Base-by-base conservation (phyloP, 441 rosid species). In the Viola pubescens region DNA sequence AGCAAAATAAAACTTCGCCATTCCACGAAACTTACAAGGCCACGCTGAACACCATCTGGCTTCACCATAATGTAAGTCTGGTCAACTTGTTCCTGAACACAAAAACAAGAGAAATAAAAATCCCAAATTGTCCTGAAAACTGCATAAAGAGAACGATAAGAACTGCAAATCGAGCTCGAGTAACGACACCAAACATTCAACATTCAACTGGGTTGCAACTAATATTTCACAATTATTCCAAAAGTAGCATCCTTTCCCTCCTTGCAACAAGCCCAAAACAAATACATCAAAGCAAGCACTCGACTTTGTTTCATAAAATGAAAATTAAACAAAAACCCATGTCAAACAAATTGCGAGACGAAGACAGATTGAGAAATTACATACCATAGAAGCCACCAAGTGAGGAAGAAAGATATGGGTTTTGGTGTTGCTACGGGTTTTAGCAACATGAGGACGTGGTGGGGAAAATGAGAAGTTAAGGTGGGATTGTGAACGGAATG, bases 21-120 rank as follows among this genome's bases (percentile, higher is more conserved):
- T 2, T 26, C 34, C 3, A 26, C 3, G 60, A 60, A 58, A n/a
- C 94, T 80, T 77, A 89, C 98, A 62, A 92, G 94, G 73, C 90
- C 95, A 48, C 95, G 86, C 66, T 92, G 95, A 39, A 92, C 83
- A 16, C 95, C 98, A 48, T 92, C 97, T 4, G 95, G 98, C 72
- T 91, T 91, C 54, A 89, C 81, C 97, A 91, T 89, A 59, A 92
- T 78, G 77, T 89, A 92, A 69, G 85, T 84, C 72, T 87, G 87
- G 48, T 89, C 91, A 63, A 84, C 91, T 73, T 86, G 79, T 68
- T 85, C 84, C 86, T 85, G 73, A 12, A 58, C 66, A 61, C 49
- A 56, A 44, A 16, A 16, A 16, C 19, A 16, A 16, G 19, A 16
- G 19, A 16, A 44, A 54, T 59, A 56, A 62, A 68, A 43, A 26